Conservation (phyloP, 441 rosid species). For the Flueggea neowawraea region DNA sequence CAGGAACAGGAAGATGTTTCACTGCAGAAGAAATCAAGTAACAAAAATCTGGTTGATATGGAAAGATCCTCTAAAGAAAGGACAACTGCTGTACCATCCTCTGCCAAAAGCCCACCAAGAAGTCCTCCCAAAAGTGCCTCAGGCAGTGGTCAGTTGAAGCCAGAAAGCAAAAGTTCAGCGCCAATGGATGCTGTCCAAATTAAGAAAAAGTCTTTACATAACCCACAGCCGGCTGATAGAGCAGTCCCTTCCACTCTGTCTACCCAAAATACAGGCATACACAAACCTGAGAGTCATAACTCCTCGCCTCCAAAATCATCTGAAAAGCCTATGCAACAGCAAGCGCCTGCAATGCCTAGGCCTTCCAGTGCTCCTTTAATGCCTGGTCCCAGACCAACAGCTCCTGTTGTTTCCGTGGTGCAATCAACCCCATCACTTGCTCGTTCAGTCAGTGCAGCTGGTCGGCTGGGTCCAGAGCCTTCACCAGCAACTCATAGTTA, state of each 20-base stretch:
- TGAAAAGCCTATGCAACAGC: slow-evolving; percentile 38
- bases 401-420: slow-evolving; percentile 54
- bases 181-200: slow-evolving; percentile 26
- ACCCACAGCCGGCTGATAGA: slow-evolving; percentile 44
- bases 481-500: slow-evolving; percentile 44
- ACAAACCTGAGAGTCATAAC: slow-evolving; percentile 49
- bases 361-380: slow-evolving; percentile 88
- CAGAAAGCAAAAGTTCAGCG: slow-evolving; percentile 39
- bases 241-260: slow-evolving; percentile 26
- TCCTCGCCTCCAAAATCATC: slow-evolving; percentile 35
- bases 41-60: slow-evolving; percentile 43
- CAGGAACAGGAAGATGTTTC: slow-evolving; percentile 36
- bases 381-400: slow-evolving; percentile 48
- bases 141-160: slow-evolving; percentile 37
- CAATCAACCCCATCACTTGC: slow-evolving; percentile 64
- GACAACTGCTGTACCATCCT: slow-evolving; percentile 39
- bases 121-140: slow-evolving; percentile 29
- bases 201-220: slow-evolving; percentile 40
- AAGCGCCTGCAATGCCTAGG: slow-evolving; percentile 62
- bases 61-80: slow-evolving; percentile 59
- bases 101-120: slow-evolving; percentile 43
- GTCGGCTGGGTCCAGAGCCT: slow-evolving; percentile 71
- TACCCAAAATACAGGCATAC: slow-evolving; percentile 23
- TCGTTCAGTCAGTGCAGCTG: slow-evolving; percentile 85
- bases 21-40: slow-evolving; percentile 32